Conservation (phyloP, 164 flowering plant genomes). For the Amborella trichopoda region DNA sequence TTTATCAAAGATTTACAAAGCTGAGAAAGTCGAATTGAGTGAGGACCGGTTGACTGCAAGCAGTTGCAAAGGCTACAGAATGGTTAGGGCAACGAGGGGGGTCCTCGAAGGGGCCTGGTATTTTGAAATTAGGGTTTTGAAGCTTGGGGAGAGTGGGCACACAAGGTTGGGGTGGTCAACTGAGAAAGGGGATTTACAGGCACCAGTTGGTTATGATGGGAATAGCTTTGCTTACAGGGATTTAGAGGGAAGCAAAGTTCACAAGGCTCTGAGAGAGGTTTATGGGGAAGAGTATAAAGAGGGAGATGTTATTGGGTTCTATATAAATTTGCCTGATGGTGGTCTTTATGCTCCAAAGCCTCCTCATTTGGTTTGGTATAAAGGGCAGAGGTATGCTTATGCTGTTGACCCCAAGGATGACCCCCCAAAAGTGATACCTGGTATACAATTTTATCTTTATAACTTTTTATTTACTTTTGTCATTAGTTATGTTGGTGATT, state of each 20-base stretch:
- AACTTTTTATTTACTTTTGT: too few relatives aligned
- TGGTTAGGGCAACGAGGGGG: conserved; percentile 96
- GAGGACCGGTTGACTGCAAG: conserved; percentile 75
- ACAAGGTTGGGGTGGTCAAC: conserved; percentile 93
- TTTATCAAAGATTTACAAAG: conserved; percentile 78
- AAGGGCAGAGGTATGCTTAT: conserved; percentile 68
- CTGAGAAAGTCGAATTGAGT: conserved; percentile 89
- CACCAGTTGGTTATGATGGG: conserved; percentile 91
- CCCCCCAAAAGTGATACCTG: conserved; percentile 78
- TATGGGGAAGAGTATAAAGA: conserved; percentile 84
- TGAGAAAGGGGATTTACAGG: conserved; percentile 96
- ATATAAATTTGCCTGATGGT: conserved; percentile 83
- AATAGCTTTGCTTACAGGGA: conserved; percentile 91
- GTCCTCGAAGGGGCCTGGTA: conserved; percentile 89
- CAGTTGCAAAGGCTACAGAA: conserved; percentile 82
- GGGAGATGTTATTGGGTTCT: conserved; percentile 94
- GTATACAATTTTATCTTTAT: too few relatives aligned
- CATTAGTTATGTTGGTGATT: too few relatives aligned
- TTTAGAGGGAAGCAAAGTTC: conserved; percentile 81
- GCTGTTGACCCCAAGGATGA: conserved; percentile 69
- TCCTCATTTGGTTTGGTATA: conserved; percentile 56
- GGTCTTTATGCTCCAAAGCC: conserved; percentile 50
- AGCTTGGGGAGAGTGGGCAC: conserved; percentile 83
- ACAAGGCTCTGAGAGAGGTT: conserved; percentile 83
- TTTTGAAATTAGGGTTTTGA: conserved; percentile 66